Percentiles rank a stretch among this genome's conserved stretches.
Conservation (phyloP, 108 stramenopile species). For the Seminavis robusta region DNA sequence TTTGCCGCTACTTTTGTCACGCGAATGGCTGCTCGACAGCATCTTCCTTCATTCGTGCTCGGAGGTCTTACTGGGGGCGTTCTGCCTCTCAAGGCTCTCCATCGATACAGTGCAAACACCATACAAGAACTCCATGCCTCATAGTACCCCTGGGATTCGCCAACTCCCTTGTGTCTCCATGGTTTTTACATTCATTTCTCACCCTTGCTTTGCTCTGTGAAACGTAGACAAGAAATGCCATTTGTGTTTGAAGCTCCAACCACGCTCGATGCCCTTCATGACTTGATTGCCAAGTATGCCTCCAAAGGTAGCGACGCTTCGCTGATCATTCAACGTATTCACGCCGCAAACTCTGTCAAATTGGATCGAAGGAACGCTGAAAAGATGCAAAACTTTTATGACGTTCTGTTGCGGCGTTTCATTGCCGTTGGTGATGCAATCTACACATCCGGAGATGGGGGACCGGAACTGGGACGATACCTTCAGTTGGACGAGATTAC, state of each 20-base stretch:
- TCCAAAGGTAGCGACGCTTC: slow-evolving; percentile 78
- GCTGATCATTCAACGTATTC: slow-evolving; percentile 77
- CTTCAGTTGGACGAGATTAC: slow-evolving; percentile 65
- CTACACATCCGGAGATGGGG: slow-evolving; percentile 68
- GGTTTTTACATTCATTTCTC: slow-evolving; percentile 62
- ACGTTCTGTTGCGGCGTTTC: slow-evolving; percentile 87
- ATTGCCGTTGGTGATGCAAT: slow-evolving; percentile 86
- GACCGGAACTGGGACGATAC: slow-evolving; percentile 63
- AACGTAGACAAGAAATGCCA: slow-evolving; percentile 84
- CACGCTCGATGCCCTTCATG: slow-evolving; percentile 83
- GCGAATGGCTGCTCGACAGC: too few relatives aligned
- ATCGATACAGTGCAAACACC: slow-evolving; percentile 16
- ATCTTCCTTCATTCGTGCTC: too few relatives aligned
- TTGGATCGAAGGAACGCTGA: slow-evolving; percentile 87
- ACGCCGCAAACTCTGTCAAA: slow-evolving; percentile 72
- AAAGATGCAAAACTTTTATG: slow-evolving; percentile 93
- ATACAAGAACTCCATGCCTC: slow-evolving; percentile 40
- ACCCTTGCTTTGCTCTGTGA: slow-evolving; percentile 7
- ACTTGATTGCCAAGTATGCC: slow-evolving; percentile 79
- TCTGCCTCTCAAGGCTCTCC: slow-evolving; percentile 14
- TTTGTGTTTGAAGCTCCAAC: slow-evolving; percentile 90
- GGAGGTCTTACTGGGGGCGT: slow-evolving; percentile 28
- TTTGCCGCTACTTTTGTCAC: slow-evolving; percentile 5
- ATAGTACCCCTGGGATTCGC: slow-evolving; percentile 70
- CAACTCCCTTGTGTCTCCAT: slow-evolving; percentile 81